Conservation (phyloP, 108 stramenopile species). For the Epipyxis sp. region DNA sequence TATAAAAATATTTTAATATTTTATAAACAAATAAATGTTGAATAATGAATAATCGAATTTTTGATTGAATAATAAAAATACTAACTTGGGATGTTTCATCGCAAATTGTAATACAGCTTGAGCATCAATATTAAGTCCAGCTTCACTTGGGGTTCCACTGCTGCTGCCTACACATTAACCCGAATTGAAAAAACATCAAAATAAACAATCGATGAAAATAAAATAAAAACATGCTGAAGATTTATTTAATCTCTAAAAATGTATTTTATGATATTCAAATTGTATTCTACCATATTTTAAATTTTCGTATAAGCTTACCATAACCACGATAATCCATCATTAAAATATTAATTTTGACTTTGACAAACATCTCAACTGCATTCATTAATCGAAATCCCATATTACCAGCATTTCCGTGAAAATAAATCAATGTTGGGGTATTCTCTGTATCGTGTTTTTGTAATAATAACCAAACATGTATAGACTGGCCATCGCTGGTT, state of each 20-base stretch:
- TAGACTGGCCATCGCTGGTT: slow-evolving; percentile 55
- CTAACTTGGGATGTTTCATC: slow-evolving; percentile 46
- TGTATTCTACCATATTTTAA: too few relatives aligned
- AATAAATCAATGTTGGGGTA: slow-evolving; percentile 79
- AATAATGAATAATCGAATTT: too few relatives aligned
- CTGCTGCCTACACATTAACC: too few relatives aligned
- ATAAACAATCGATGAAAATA: slow-evolving; percentile 2
- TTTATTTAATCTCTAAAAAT: background rate
- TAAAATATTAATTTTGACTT: slow-evolving; percentile 68
- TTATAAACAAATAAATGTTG: too few relatives aligned
- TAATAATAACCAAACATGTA: slow-evolving; percentile 81
- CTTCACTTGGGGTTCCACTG: slow-evolving; percentile 66
- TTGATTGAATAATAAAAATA: too few relatives aligned
- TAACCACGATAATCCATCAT: slow-evolving; percentile 90
- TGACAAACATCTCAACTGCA: slow-evolving; percentile 67
- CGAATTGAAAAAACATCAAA: too few relatives aligned
- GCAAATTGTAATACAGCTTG: slow-evolving; percentile 66
- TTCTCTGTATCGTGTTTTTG: slow-evolving; percentile 31
- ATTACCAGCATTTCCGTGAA: slow-evolving; percentile 97
- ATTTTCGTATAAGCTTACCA: too few relatives aligned
- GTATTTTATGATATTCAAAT: background rate
- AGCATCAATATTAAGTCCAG: slow-evolving; percentile 76
- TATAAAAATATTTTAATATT: too few relatives aligned
- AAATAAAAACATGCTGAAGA: background rate
- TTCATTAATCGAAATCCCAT: slow-evolving; percentile 87